These are phyloP conservation scores for Theileria parva DNA, from an alignment of 169 alveolate species.

Conservation along the genomic window DNA sequence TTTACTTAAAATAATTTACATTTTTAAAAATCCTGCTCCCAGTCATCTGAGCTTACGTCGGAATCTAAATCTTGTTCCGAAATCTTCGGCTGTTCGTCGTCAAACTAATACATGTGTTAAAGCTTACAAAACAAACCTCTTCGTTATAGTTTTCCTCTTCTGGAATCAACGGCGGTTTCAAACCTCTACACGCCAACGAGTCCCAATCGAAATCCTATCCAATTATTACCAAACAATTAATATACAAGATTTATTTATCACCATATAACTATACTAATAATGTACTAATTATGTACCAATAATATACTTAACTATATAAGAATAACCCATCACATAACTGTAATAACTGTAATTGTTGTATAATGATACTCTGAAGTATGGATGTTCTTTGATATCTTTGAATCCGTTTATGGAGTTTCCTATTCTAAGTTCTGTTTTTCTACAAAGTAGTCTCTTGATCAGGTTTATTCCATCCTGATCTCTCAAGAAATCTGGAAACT, in stretches of 20 bases:
- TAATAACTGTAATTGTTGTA: background rate
- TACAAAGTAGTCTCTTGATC: conserved; percentile 85
- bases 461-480: conserved; percentile 85
- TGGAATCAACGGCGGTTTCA: conserved; percentile 84
- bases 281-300: too few relatives aligned
- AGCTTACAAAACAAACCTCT: conserved; percentile 33
- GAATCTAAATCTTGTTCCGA: conserved; percentile 33
- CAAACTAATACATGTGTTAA: conserved; percentile 24
- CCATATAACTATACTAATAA: background rate
- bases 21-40: conserved; percentile 70
- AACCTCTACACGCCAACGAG: conserved; percentile 81
- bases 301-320: too few relatives aligned
- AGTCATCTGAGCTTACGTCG: conserved; percentile 44
- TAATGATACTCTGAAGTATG: conserved; percentile 67
- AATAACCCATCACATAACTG: too few relatives aligned
- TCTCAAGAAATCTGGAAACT: conserved; percentile 74
- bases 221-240: background rate
- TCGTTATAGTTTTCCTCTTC: conserved; percentile 79
- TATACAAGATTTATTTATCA: too few relatives aligned
- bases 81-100: conserved; percentile 23
- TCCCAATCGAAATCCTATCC: conserved; percentile 85
- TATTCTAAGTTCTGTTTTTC: conserved; percentile 88
- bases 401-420: conserved; percentile 90
- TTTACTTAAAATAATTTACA: background rate
- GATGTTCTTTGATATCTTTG: conserved; percentile 84